Percentiles rank a stretch among this genome's conserved stretches.
phyloP scores from a whole-genome alignment of 2,329 filamentous ascomycete species.

The Plenodomus lindquistii region DNA sequence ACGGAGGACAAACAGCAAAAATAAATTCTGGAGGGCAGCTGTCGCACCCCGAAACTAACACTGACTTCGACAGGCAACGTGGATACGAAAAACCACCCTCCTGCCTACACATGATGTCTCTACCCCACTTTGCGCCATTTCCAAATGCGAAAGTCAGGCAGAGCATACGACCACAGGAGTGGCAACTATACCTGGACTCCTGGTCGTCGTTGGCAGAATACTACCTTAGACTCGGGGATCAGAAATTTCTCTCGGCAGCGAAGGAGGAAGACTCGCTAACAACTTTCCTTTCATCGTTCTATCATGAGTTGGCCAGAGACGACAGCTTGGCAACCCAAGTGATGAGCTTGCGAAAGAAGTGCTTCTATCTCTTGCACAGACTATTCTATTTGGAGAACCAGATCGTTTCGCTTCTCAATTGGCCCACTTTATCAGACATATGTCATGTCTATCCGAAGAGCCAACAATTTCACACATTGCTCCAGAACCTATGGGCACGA shows the following conservation, averaged over 20 bases:
- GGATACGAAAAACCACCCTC: too few species aligned
- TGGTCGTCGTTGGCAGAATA: slow-evolving; percentile 72
- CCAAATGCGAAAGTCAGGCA: slow-evolving; percentile 70
- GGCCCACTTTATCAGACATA: slow-evolving; percentile 71
- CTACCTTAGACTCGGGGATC: slow-evolving; percentile 63
- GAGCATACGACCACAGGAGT: slow-evolving; percentile 70
- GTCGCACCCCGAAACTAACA: neutral
- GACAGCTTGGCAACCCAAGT: slow-evolving; percentile 44
- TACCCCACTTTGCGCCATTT: slow-evolving; percentile 78
- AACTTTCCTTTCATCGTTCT: slow-evolving; percentile 69
- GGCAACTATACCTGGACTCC: slow-evolving; percentile 75
- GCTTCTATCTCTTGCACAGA: slow-evolving; percentile 67
- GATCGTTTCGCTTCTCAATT: slow-evolving; percentile 56
- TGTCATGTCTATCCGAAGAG: slow-evolving; percentile 69
- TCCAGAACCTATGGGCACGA: slow-evolving; percentile 58
- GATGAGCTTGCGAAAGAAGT: slow-evolving; percentile 61
- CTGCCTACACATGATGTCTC: slow-evolving; percentile 40
- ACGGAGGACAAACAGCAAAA: slow-evolving; percentile 11
- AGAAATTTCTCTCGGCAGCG: slow-evolving; percentile 58
- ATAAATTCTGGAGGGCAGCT: slow-evolving; percentile 1
- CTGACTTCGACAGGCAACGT: too few species aligned
- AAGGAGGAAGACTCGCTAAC: slow-evolving; percentile 62
- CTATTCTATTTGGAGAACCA: slow-evolving; percentile 49
- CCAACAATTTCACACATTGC: slow-evolving; percentile 54
- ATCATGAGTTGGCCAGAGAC: slow-evolving; percentile 55